Evolutionary conservation across 257 asterid genomes (phyloP).

Genomic region (Salvia hispanica): DNA sequence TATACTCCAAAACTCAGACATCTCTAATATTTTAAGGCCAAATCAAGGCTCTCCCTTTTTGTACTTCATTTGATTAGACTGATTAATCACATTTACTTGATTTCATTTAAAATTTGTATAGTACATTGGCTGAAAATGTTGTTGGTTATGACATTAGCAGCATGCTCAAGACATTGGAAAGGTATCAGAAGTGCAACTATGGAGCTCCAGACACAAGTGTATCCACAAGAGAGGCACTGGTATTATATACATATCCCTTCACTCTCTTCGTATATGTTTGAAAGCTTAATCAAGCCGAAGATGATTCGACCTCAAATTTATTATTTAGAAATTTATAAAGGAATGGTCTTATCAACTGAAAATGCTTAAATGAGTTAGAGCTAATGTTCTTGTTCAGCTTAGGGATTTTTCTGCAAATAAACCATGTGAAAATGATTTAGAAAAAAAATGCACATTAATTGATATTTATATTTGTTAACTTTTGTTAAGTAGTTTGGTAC

Average conservation of each 20-base stretch:
- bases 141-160: constrained; percentile 48
- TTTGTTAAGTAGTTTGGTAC: too few species aligned
- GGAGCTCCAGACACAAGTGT: constrained; percentile 92
- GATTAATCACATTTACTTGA: neutral
- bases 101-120: neutral
- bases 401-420: too few species aligned
- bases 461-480: too few species aligned
- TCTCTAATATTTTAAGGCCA: constrained; percentile 23
- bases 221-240: constrained; percentile 95
- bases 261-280: too few species aligned
- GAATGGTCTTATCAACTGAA: too few species aligned
- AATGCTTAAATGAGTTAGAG: too few species aligned
- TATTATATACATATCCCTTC: constrained; percentile 26
- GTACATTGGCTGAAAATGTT: constrained; percentile 9
- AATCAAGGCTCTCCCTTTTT: constrained; percentile 7
- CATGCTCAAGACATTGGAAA: constrained; percentile 94
- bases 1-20: constrained; percentile 20
- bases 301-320: too few species aligned
- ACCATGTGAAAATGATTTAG: too few species aligned
- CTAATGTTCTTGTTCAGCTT: too few species aligned
- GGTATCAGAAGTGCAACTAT: constrained; percentile 97
- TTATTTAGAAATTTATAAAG: too few species aligned
- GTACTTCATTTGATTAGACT: constrained; percentile 35
- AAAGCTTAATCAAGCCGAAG: too few species aligned
- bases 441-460: too few species aligned